Evolutionary conservation across 2,329 filamentous ascomycete genomes (phyloP).

Genomic region (Corinectria fuckeliana): DNA sequence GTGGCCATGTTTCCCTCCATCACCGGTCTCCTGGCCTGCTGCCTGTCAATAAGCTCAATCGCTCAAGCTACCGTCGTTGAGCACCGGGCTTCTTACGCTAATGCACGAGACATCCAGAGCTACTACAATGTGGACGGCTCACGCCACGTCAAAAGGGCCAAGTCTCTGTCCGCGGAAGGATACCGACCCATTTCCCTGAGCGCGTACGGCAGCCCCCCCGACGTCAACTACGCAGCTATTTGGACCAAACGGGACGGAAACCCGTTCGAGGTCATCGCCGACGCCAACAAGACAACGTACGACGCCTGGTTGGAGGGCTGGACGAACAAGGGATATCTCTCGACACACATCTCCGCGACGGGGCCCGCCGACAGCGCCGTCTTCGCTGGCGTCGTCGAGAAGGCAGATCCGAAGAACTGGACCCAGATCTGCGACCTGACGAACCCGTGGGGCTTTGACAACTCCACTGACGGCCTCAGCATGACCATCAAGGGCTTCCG

Average conservation of each 20-base stretch:
- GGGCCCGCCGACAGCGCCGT: slow-evolving; percentile 11
- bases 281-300: slow-evolving; percentile 5
- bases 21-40: neutral
- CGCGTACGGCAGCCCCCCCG: slow-evolving; percentile 13
- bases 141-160: slow-evolving; percentile 1
- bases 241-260: slow-evolving; percentile 11
- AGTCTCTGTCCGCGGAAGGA: neutral
- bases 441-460: neutral
- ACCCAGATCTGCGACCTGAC: slow-evolving; percentile 15
- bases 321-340: slow-evolving; percentile 2
- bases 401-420: slow-evolving; percentile 12
- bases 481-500: slow-evolving; percentile 20
- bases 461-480: neutral
- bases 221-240: slow-evolving; percentile 21
- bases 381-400: slow-evolving; percentile 4
- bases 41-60: neutral
- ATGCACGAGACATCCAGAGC: neutral
- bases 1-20: neutral
- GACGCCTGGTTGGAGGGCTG: slow-evolving; percentile 14
- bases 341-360: slow-evolving; percentile 20
- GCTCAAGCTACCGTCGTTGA: neutral
- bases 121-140: slow-evolving; percentile 14
- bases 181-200: slow-evolving; percentile 25
- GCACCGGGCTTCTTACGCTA: neutral
- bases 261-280: slow-evolving; percentile 7